phyloP scores from a whole-genome alignment of 2,329 filamentous ascomycete genomes.

The Coniochaeta prunicola region DNA sequence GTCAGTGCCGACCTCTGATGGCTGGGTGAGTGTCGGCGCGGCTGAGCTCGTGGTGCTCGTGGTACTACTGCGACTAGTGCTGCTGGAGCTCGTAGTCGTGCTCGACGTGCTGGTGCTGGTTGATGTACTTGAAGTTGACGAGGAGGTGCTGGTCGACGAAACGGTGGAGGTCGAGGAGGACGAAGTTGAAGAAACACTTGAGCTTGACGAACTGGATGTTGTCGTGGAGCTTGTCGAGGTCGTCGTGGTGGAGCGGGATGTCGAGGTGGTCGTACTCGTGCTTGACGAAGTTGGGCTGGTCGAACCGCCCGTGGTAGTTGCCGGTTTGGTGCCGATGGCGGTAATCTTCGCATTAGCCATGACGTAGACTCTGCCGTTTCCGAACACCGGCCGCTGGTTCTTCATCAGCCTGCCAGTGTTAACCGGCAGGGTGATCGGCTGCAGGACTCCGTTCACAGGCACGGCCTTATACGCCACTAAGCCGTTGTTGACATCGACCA shows the following conservation, averaged over 20 bases:
- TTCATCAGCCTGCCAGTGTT: conserved; percentile 25
- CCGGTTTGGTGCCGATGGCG: neutral
- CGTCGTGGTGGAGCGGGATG: neutral
- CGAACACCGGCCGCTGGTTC: conserved; percentile 30
- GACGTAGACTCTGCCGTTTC: conserved; percentile 23
- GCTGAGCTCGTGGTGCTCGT: neutral
- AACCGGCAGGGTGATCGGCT: conserved; percentile 20
- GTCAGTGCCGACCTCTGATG: conserved; percentile 25
- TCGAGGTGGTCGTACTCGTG: neutral
- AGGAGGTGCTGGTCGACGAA: neutral
- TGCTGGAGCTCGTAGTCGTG: conserved; percentile 1
- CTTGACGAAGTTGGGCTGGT: neutral
- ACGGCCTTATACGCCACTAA: conserved; percentile 29
- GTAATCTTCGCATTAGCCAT: conserved; percentile 4
- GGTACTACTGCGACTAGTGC: neutral
- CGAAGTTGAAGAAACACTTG: neutral
- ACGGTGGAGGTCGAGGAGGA: neutral
- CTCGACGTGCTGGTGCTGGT: neutral
- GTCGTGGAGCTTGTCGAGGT: neutral
- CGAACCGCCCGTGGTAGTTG: neutral
- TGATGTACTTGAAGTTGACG: neutral
- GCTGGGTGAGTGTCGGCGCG: conserved; percentile 13
- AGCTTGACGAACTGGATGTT: neutral
- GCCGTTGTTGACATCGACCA: conserved; percentile 26
- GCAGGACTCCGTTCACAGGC: conserved; percentile 23